Percentiles rank a stretch among this genome's conserved stretches.
These are phyloP conservation scores for Alloteropsis semialata DNA, from an alignment of 176 grass and related monocot genomes.

Conservation along the genomic window DNA sequence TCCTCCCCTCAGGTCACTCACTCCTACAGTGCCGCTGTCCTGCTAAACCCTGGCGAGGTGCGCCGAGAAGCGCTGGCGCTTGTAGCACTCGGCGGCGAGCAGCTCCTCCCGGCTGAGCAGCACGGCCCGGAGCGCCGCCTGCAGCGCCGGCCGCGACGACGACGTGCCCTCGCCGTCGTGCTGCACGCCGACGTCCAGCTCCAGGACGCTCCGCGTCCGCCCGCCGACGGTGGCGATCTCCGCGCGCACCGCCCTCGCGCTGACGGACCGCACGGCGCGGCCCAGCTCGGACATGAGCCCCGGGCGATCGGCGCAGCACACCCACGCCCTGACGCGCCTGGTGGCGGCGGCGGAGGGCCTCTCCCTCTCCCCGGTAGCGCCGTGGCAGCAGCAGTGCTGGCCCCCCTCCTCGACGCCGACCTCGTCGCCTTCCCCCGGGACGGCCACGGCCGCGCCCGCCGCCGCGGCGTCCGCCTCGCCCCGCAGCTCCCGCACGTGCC, in stretches of 20 bases:
- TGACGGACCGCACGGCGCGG: conserved; percentile 65
- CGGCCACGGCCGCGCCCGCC: conserved; percentile 48
- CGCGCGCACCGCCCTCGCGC: conserved; percentile 67
- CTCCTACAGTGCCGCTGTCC: not conserved
- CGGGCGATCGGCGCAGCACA: conserved; percentile 83
- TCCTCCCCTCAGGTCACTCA: not conserved
- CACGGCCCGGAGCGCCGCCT: conserved; percentile 69
- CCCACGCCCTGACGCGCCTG: conserved; percentile 60
- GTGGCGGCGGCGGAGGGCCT: not conserved
- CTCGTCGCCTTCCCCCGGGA: conserved; percentile 72
- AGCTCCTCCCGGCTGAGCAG: conserved; percentile 55
- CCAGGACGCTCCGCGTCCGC: conserved; percentile 65
- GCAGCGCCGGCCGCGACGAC: conserved; percentile 40
- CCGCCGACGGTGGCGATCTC: conserved; percentile 88
- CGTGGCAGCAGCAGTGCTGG: not conserved
- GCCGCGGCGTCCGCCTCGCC: conserved; percentile 47
- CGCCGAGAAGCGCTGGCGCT: conserved; percentile 56
- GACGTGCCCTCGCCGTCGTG: not conserved
- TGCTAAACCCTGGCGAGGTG: conserved; percentile 36
- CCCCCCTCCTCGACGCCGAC: conserved; percentile 62
- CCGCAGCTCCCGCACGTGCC: conserved; percentile 64
- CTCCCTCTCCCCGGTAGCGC: not conserved
- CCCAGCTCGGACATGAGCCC: conserved; percentile 84
- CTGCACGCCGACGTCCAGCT: conserved; percentile 54
- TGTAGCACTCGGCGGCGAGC: conserved; percentile 55